Evolutionary conservation across 805 yeast species (phyloP), one percentile per base, ranked within the genome.

Genomic region (Saturnispora diversa): DNA sequence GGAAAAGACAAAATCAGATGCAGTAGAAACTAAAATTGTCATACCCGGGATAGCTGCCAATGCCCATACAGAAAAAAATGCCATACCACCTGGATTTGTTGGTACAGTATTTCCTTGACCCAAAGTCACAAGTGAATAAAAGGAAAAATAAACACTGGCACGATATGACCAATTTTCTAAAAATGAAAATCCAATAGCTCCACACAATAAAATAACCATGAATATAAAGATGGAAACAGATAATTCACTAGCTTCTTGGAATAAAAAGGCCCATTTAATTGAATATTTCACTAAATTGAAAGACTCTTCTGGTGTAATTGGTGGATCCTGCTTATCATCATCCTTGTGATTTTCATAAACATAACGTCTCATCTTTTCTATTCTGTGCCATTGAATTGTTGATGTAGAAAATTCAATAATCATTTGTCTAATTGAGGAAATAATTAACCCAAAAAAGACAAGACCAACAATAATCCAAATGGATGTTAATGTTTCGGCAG

Each of bases 41-140:
- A 86, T 85, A 38, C 85, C 65, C 1, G 96, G 96, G 17, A 87
- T 80, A 0, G 95, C 94, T 6, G 77, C 64, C 16, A 87, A 55
- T 0, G 87, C 81, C 95, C 95, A 87, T 8, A 76, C 60, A 6
- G 84, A 75, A 51, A 86, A 86, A 49, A 85, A 75, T 1, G 80
- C 72, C 31, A 81, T 62, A 1, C 94, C 94, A 5, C 82, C 79
- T 1, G 77, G 60, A 0, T 78, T 59, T 2, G 37, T 42, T 1
- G 95, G 94, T 1, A 75, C 66, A 49, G 65, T 77, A 53, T 80
- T 87, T 23, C 95, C 96, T 58, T 83, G 85, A 1, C 95, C 95
- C 42, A 87, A 81, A 0, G 95, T 84, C 6, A 85, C 60, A 39
- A 87, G 69, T 51, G 90, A 77, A 29, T 83, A 61, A 46, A 81